phyloP scores from a whole-genome alignment of 2,329 filamentous ascomycete species.

The Albifimbria verrucaria region DNA sequence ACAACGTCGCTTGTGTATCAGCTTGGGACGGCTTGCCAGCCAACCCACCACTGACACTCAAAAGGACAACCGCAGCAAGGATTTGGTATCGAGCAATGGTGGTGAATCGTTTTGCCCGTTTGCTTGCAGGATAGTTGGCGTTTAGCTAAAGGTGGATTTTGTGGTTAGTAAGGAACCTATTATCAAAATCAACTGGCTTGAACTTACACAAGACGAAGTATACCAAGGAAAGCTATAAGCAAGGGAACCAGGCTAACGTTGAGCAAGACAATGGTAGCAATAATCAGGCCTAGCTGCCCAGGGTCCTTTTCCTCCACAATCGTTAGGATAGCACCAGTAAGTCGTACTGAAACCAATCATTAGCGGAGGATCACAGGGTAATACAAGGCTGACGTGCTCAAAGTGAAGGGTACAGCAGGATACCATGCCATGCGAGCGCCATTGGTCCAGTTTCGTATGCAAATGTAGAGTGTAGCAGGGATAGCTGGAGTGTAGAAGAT shows the following conservation, averaged over 20 bases:
- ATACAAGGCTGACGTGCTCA: constrained; percentile 1
- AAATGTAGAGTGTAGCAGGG: constrained; percentile 11
- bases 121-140: neutral
- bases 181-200: neutral
- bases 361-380: neutral
- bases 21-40: neutral
- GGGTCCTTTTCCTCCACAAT: constrained; percentile 5
- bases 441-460: constrained; percentile 10
- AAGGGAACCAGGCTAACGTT: constrained; percentile 10
- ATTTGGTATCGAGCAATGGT: constrained; percentile 2
- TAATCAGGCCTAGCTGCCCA: constrained; percentile 7
- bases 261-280: constrained; percentile 9
- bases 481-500: constrained; percentile 13
- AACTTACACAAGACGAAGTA: constrained; percentile 9
- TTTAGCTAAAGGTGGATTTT: constrained; percentile 1
- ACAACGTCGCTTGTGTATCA: neutral
- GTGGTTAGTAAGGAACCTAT: neutral
- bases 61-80: constrained; percentile 2
- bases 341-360: constrained; percentile 4
- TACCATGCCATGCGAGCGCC: constrained; percentile 14
- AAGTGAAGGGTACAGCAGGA: constrained; percentile 7
- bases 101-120: constrained; percentile 2
- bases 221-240: constrained; percentile 7
- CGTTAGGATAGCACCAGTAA: constrained; percentile 2
- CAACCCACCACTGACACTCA: constrained; percentile 2